Percentiles rank a stretch among this genome's conserved stretches.
Conservation (phyloP, 257 asterid genomes). For the Sherardia arvensis region DNA sequence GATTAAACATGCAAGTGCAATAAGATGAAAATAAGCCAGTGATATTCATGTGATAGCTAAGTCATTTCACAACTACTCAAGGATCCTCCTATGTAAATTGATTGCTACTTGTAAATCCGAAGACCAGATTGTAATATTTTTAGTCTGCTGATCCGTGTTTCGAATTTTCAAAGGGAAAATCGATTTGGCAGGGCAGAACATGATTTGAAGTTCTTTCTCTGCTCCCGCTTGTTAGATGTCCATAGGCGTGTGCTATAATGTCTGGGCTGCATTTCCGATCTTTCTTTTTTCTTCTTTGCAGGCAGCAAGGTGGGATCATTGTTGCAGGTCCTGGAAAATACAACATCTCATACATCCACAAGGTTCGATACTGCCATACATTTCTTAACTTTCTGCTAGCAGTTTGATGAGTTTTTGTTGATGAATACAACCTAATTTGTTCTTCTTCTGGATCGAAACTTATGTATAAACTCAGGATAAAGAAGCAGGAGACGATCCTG, state of each 20-base stretch:
- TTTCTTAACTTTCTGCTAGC: not conserved
- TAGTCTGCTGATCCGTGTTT: not conserved
- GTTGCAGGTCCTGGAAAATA: conserved; percentile 92
- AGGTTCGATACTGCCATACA: conserved; percentile 43
- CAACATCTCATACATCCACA: conserved; percentile 68
- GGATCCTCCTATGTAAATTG: not conserved
- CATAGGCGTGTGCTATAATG: not conserved
- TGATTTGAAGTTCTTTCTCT: not conserved
- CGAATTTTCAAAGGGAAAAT: not conserved
- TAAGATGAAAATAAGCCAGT: not conserved
- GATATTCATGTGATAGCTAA: not conserved
- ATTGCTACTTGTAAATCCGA: not conserved
- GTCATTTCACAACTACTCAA: not conserved
- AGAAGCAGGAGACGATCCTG: conserved; percentile 94
- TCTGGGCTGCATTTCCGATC: not conserved
- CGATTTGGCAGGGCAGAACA: not conserved
- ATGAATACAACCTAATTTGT: not conserved
- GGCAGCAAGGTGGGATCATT: conserved; percentile 94
- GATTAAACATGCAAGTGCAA: not conserved
- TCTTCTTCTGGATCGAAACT: not conserved
- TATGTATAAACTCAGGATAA: conserved; percentile 47
- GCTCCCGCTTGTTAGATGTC: not conserved
- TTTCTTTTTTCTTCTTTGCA: conserved; percentile 18
- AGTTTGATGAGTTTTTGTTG: not conserved
- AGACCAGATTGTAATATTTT: not conserved